phyloP scores from a whole-genome alignment of 768 basidiomycete species.

The Tephrocybe sp. region DNA sequence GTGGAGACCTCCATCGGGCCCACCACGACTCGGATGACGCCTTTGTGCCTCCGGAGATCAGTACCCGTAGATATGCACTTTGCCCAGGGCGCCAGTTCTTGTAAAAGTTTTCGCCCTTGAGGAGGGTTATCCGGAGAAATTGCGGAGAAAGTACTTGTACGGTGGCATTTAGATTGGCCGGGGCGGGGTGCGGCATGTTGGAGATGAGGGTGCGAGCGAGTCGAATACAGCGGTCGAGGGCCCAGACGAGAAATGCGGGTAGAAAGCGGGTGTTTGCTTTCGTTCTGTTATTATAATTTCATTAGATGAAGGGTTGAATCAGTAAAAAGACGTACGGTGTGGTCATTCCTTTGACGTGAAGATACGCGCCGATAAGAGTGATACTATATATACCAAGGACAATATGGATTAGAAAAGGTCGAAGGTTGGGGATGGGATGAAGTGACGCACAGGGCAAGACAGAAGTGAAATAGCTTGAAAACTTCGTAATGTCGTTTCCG shows the following conservation, averaged over 20 bases:
- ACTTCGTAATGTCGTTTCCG: conserved; percentile 46
- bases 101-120: conserved; percentile 19
- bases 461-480: conserved; percentile 49
- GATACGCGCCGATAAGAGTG: conserved; percentile 37
- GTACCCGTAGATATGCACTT: conserved; percentile 48
- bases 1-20: too few relatives aligned
- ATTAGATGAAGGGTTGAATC: neutral
- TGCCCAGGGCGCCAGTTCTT: conserved; percentile 54
- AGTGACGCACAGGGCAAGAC: conserved; percentile 32
- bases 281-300: neutral
- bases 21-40: too few relatives aligned
- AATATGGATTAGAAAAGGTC: neutral
- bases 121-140: conserved; percentile 44
- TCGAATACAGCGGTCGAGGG: conserved; percentile 50
- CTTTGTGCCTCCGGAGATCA: conserved; percentile 31
- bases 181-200: conserved; percentile 27
- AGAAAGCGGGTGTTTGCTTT: too few relatives aligned
- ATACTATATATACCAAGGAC: conserved; percentile 22
- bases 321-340: conserved; percentile 20
- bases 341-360: conserved; percentile 29
- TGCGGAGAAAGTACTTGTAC: conserved; percentile 42
- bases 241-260: conserved; percentile 52
- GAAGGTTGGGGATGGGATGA: neutral
- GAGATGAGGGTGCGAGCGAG: conserved; percentile 37
- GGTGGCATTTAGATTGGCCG: conserved; percentile 29